These are phyloP conservation scores for Lumnitzera racemosa DNA, from an alignment of 345 rosid species.

Conservation along the genomic window DNA sequence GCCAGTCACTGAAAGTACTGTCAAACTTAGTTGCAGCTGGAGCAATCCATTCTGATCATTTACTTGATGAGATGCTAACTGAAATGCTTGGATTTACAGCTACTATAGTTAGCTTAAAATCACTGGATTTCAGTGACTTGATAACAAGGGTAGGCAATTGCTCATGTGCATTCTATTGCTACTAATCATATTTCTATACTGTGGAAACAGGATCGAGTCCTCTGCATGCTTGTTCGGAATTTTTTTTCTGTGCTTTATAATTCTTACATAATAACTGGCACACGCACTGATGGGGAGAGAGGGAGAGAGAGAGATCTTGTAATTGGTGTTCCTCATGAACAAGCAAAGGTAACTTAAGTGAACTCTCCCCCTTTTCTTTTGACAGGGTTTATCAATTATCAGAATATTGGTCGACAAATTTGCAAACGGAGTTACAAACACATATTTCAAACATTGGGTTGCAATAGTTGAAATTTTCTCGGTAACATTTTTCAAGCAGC, in stretches of 20 bases:
- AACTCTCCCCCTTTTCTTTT: not conserved
- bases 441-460: constrained; percentile 85
- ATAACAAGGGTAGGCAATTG: constrained; percentile 57
- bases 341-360: too few relatives aligned
- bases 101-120: constrained; percentile 43
- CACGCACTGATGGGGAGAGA: too few relatives aligned
- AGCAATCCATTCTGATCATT: constrained; percentile 41
- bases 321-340: too few relatives aligned
- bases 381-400: constrained; percentile 68
- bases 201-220: too few relatives aligned
- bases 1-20: constrained; percentile 76
- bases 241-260: too few relatives aligned
- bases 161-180: not conserved
- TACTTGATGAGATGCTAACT: constrained; percentile 53
- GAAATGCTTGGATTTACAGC: constrained; percentile 66
- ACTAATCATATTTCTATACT: too few relatives aligned
- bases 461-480: constrained; percentile 68
- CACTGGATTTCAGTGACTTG: constrained; percentile 47
- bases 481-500: constrained; percentile 35
- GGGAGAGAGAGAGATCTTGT: too few relatives aligned
- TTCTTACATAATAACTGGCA: too few relatives aligned
- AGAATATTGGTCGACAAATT: constrained; percentile 46
- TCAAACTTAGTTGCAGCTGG: constrained; percentile 82
- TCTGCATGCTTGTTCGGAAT: too few relatives aligned
- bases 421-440: constrained; percentile 34